Evolutionary conservation across 805 yeast species (phyloP).

Genomic region (Tetrapisispora fleetii): DNA sequence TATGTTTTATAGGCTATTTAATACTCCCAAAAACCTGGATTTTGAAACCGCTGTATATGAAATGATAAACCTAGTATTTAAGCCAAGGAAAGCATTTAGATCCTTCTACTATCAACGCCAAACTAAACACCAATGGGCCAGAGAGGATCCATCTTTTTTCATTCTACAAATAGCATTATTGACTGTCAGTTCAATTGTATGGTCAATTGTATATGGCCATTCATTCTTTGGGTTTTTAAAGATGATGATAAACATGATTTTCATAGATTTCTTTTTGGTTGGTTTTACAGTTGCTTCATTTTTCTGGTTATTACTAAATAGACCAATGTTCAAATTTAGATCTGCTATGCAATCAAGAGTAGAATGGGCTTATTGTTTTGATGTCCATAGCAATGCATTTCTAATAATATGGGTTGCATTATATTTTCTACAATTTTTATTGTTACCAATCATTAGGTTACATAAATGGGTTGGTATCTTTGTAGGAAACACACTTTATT

Average conservation of each 20-base stretch:
- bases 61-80: conserved; percentile 57
- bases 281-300: conserved; percentile 64
- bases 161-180: conserved; percentile 59
- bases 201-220: conserved; percentile 81
- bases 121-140: conserved; percentile 68
- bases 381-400: conserved; percentile 87
- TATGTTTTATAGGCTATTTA: conserved; percentile 39
- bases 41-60: conserved; percentile 94
- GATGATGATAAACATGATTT: conserved; percentile 71
- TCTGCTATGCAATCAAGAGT: conserved; percentile 12
- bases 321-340: conserved; percentile 41
- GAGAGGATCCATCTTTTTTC: conserved; percentile 89
- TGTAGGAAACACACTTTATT: conserved; percentile 70
- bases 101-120: conserved; percentile 75
- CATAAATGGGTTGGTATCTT: conserved; percentile 58
- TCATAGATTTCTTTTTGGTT: conserved; percentile 65
- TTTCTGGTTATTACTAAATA: conserved; percentile 64
- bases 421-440: conserved; percentile 62
- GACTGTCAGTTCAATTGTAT: conserved; percentile 67
- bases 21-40: conserved; percentile 68
- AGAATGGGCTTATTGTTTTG: conserved; percentile 94
- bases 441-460: conserved; percentile 60
- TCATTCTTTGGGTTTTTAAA: conserved; percentile 47
- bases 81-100: conserved; percentile 75
- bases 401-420: conserved; percentile 67